A percentile compares a stretch with the other conserved stretches of the same genome.
phyloP scores from a whole-genome alignment of 768 basidiomycete genomes.

The Boletus sp. region DNA sequence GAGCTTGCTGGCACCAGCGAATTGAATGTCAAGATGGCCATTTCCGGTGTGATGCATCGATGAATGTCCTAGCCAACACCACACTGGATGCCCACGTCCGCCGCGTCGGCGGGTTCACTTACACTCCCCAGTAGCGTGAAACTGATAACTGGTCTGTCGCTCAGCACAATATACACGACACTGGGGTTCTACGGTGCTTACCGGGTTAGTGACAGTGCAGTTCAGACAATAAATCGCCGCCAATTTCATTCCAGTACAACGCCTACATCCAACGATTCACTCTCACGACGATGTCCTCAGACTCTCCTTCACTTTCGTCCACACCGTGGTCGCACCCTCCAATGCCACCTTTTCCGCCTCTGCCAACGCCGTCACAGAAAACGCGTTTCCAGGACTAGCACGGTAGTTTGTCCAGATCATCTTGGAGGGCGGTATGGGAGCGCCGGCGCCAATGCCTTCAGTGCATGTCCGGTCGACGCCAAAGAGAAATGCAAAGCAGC shows the following conservation, averaged over 20 bases:
- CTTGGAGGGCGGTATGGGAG: conserved; percentile 23
- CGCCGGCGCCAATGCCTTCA: not conserved
- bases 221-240: not conserved
- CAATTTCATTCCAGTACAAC: not conserved
- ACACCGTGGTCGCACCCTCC: conserved; percentile 44
- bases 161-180: not conserved
- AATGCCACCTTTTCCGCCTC: conserved; percentile 49
- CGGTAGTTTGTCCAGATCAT: conserved; percentile 26
- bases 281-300: conserved; percentile 33
- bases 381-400: conserved; percentile 21
- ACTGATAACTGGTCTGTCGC: not conserved
- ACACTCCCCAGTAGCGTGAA: not conserved
- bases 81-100: not conserved
- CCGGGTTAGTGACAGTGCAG: not conserved
- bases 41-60: not conserved
- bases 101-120: no score
- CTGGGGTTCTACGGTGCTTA: not conserved
- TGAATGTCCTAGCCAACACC: not conserved
- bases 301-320: conserved; percentile 45
- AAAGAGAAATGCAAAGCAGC: conserved; percentile 70
- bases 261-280: conserved; percentile 12
- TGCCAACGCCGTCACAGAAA: conserved; percentile 41
- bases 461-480: conserved; percentile 7
- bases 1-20: not conserved
- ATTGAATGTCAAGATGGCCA: not conserved